A percentile compares a stretch with the other conserved stretches of the same genome.
Conservation (phyloP, 2,329 filamentous ascomycete genomes). For the Ascochyta koolunga region DNA sequence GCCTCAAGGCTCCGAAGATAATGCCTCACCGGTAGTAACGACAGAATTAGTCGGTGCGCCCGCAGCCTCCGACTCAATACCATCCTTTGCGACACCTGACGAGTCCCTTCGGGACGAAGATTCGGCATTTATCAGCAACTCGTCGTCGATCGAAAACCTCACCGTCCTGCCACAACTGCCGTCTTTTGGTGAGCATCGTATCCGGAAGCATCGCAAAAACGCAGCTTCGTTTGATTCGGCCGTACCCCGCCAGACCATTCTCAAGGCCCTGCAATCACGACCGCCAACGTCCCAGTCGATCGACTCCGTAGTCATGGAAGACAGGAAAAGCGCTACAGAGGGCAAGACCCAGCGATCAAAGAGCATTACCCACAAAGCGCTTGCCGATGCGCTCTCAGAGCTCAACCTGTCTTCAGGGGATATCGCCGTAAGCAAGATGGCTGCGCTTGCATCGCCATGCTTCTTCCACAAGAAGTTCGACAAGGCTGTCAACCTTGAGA, state of each 20-base stretch:
- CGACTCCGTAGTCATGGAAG: constrained; percentile 63
- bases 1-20: constrained; percentile 27
- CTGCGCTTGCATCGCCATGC: constrained; percentile 85
- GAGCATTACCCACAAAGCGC: constrained; percentile 57
- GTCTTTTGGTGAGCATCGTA: constrained; percentile 47
- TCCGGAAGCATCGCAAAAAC: constrained; percentile 47
- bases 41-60: constrained; percentile 37
- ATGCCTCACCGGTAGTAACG: constrained; percentile 40
- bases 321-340: constrained; percentile 46
- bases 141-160: constrained; percentile 46
- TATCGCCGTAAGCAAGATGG: constrained; percentile 56
- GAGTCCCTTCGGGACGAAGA: constrained; percentile 27
- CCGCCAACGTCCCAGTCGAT: constrained; percentile 63
- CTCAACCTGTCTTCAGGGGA: constrained; percentile 55
- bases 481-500: constrained; percentile 92
- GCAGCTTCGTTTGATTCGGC: constrained; percentile 64
- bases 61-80: constrained; percentile 23
- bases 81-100: constrained; percentile 34
- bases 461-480: constrained; percentile 98
- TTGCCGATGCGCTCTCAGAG: constrained; percentile 65
- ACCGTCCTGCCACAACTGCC: constrained; percentile 39
- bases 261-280: constrained; percentile 77
- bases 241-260: constrained; percentile 78
- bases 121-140: constrained; percentile 33
- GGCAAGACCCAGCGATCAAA: constrained; percentile 36